Evolutionary conservation across 495 filamentous ascomycete genomes (phyloP).

Genomic region (Penicillium atrosanguineum): DNA sequence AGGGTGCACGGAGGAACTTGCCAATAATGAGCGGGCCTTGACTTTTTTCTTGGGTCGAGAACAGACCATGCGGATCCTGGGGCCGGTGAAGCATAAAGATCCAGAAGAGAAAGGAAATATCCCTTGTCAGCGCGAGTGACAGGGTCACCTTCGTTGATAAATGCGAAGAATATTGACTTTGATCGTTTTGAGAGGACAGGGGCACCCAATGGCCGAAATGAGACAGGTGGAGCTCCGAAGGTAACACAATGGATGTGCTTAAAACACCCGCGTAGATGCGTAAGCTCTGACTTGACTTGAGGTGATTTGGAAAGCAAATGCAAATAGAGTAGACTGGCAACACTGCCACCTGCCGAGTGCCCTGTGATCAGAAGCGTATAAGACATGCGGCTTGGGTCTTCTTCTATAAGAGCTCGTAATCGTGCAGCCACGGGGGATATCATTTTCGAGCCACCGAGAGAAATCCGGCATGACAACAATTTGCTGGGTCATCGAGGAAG

Average conservation of each 20-base stretch:
- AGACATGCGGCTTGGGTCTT: conserved; percentile 61
- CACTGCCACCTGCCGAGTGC: conserved; percentile 79
- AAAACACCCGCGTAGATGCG: conserved; percentile 61
- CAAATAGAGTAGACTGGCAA: conserved; percentile 71
- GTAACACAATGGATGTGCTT: conserved; percentile 77
- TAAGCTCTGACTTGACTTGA: conserved; percentile 61
- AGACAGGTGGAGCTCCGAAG: conserved; percentile 77
- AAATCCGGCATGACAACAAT: conserved; percentile 76
- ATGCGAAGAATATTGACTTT: conserved; percentile 69
- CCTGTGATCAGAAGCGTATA: conserved; percentile 79
- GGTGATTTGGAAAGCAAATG: conserved; percentile 64
- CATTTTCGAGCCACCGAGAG: conserved; percentile 72
- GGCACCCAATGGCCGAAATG: conserved; percentile 62
- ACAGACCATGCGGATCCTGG: conserved; percentile 35
- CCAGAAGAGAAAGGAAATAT: conserved; percentile 67
- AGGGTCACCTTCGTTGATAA: conserved; percentile 83
- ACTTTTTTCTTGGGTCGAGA: conserved; percentile 4
- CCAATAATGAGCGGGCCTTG: conserved; percentile 44
- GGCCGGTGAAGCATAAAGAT: conserved; percentile 63
- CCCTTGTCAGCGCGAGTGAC: conserved; percentile 72
- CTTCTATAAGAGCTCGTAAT: conserved; percentile 62
- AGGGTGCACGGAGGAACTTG: conserved; percentile 58
- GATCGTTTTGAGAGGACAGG: conserved; percentile 41
- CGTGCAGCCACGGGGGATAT: conserved; percentile 65
- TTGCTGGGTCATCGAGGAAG: conserved; percentile 73